Conservation (phyloP, 192 early-diverging fungal species). For the Coemansia umbellata region DNA sequence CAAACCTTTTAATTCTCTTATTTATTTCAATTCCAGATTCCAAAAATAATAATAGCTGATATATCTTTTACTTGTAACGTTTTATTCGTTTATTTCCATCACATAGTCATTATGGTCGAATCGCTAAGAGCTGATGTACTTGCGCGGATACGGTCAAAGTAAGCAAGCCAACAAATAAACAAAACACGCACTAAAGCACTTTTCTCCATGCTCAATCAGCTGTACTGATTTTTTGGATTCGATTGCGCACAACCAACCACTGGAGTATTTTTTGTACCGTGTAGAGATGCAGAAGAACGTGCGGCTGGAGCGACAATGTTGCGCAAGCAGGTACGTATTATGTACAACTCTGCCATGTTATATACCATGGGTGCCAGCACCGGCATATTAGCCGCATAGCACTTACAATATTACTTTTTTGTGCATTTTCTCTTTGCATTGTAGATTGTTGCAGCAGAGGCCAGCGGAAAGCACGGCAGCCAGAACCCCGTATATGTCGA, state of each 20-base stretch:
- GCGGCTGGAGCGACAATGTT: slow-evolving; percentile 7
- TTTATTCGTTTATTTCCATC: neutral
- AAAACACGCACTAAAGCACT: neutral
- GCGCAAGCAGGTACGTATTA: slow-evolving; percentile 17
- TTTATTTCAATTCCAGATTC: no score
- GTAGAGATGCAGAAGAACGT: slow-evolving; percentile 20
- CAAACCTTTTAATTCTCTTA: no score
- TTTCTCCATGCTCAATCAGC: neutral
- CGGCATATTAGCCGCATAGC: no score
- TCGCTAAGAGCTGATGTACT: slow-evolving; percentile 7
- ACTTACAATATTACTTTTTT: no score
- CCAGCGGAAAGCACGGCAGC: slow-evolving; percentile 9
- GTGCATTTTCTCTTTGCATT: neutral
- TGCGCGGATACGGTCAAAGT: slow-evolving; percentile 5
- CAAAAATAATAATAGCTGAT: no score
- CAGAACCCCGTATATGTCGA: slow-evolving; percentile 19
- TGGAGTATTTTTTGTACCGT: neutral
- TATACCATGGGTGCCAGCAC: no score
- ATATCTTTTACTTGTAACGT: neutral
- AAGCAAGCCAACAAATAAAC: neutral
- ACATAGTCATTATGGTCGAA: neutral
- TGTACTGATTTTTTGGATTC: neutral
- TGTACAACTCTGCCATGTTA: neutral
- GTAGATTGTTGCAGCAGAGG: slow-evolving; percentile 27
- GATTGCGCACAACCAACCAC: no score